phyloP scores from a whole-genome alignment of 176 grass and related monocot genomes.

The Aegilops bicornis region DNA sequence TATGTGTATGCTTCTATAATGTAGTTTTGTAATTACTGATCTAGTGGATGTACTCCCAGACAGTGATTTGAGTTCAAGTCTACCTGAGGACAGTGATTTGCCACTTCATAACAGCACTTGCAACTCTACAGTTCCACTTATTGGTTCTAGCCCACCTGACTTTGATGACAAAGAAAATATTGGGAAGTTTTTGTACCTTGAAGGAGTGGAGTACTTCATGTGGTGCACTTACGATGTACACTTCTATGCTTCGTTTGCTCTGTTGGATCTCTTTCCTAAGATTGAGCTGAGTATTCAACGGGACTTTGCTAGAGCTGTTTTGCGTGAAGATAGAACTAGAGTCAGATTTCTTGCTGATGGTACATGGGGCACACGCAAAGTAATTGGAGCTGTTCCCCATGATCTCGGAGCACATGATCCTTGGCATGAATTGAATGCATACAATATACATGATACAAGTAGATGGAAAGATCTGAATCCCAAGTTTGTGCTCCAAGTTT shows the following conservation, averaged over 20 bases:
- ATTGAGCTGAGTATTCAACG: constrained; percentile 93
- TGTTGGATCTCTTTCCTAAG: constrained; percentile 90
- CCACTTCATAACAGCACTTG: constrained; percentile 17
- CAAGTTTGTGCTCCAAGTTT: constrained; percentile 91
- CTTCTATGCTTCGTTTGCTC: constrained; percentile 96
- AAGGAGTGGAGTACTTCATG: constrained; percentile 99
- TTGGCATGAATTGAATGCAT: constrained; percentile 98
- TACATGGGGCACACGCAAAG: constrained; percentile 75
- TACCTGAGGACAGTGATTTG: constrained; percentile 29
- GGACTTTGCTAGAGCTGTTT: constrained; percentile 87
- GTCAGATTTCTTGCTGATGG: constrained; percentile 94
- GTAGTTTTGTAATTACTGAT: constrained; percentile 1
- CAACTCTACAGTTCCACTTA: constrained; percentile 29
- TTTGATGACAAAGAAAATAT: constrained; percentile 67
- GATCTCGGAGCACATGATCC: constrained; percentile 94
- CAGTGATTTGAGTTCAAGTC: constrained; percentile 42
- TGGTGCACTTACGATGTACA: constrained; percentile 97
- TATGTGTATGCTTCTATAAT: not conserved
- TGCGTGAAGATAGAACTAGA: constrained; percentile 82
- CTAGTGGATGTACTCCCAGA: constrained; percentile 36
- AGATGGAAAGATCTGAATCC: constrained; percentile 99
- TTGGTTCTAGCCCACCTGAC: constrained; percentile 22
- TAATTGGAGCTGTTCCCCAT: constrained; percentile 93
- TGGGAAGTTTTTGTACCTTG: constrained; percentile 87
- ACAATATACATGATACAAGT: constrained; percentile 98